A percentile compares a stretch with the other conserved stretches of the same genome.
phyloP scores from a whole-genome alignment of 345 rosid species.

The Camelina sativa region DNA sequence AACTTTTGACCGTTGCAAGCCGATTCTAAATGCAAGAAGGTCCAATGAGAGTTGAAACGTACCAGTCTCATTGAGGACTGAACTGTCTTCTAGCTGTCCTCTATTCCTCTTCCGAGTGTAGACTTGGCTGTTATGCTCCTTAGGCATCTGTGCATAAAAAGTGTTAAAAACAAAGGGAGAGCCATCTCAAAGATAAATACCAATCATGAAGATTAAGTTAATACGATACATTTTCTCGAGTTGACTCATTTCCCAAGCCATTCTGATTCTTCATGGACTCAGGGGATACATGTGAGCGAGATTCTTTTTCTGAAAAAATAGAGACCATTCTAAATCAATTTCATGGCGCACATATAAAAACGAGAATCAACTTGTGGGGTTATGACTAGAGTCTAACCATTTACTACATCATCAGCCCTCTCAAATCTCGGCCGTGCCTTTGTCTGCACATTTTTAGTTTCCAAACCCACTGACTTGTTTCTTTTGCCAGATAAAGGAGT shows the following conservation, averaged over 20 bases:
- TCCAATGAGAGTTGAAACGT: background rate
- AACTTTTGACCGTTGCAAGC: background rate
- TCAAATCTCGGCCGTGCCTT: constrained; percentile 34
- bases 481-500: background rate
- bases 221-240: background rate
- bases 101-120: constrained; percentile 23
- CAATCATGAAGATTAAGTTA: background rate
- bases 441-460: constrained; percentile 33
- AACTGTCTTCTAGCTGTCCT: background rate
- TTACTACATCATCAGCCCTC: constrained; percentile 30
- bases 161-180: background rate
- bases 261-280: background rate
- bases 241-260: constrained; percentile 1
- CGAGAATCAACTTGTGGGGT: background rate
- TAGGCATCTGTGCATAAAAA: constrained; percentile 2
- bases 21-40: background rate
- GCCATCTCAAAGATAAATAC: background rate
- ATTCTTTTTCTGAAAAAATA: constrained; percentile 41
- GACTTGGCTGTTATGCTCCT: background rate
- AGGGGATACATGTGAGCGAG: constrained; percentile 5
- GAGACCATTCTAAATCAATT: background rate
- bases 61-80: constrained; percentile 8
- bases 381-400: constrained; percentile 30
- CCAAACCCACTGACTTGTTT: background rate
- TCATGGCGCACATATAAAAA: background rate